Evolutionary conservation across 1,139 yeast genomes (phyloP).

Genomic region (Diutina ranongensis): DNA sequence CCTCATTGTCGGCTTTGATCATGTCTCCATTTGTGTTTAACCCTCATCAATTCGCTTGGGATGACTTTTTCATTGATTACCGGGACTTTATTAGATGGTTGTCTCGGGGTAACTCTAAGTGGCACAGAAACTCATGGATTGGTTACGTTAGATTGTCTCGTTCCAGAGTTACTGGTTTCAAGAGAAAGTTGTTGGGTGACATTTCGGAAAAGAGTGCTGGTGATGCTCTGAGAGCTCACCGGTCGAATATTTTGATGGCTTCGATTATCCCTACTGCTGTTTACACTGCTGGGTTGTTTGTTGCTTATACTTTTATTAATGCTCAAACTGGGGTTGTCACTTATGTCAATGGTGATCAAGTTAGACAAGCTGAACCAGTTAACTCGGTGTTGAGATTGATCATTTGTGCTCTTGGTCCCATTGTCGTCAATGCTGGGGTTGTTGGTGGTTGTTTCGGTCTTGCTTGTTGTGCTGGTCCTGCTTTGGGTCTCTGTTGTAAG

Average conservation of each 20-base stretch:
- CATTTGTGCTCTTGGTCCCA: constrained; percentile 86
- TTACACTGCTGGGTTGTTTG: constrained; percentile 82
- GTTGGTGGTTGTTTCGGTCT: constrained; percentile 60
- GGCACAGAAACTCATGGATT: constrained; percentile 99
- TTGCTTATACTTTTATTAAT: constrained; percentile 87
- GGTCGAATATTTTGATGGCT: constrained; percentile 74
- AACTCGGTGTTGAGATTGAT: constrained; percentile 80
- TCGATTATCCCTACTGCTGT: constrained; percentile 78
- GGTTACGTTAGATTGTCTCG: constrained; percentile 93
- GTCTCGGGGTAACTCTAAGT: constrained; percentile 95
- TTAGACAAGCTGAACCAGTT: constrained; percentile 34
- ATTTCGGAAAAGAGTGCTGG: constrained; percentile 90
- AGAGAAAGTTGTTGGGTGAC: constrained; percentile 81
- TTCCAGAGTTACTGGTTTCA: constrained; percentile 97
- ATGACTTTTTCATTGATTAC: constrained; percentile 96
- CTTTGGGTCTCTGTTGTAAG: constrained; percentile 92
- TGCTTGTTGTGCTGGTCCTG: constrained; percentile 96
- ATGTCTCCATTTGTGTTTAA: constrained; percentile 92
- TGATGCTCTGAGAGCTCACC: constrained; percentile 90
- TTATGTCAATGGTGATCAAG: constrained; percentile 19
- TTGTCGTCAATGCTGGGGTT: constrained; percentile 81
- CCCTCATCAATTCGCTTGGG: constrained; percentile 99
- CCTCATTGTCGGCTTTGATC: constrained; percentile 80
- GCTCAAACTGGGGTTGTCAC: constrained; percentile 89
- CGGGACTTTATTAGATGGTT: constrained; percentile 98